A percentile compares a stretch with the other conserved stretches of the same genome.
Evolutionary conservation across 2,329 filamentous ascomycete species (phyloP).

Genomic region (Mycocentrospora acerina): DNA sequence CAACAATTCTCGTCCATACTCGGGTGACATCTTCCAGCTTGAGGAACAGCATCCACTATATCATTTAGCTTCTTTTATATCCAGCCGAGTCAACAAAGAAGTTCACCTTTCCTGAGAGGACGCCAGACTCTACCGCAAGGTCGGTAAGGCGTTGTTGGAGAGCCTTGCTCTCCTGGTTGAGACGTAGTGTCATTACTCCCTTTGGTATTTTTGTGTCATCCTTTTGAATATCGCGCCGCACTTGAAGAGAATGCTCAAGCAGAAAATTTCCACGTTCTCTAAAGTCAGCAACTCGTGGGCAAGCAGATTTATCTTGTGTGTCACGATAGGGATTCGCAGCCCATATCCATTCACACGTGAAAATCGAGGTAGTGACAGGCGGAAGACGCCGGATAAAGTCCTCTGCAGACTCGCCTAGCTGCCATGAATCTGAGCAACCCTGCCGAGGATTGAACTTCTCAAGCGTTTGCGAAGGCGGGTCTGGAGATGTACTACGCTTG

Average conservation of each 20-base stretch:
- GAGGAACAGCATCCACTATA: slow-evolving; percentile 75
- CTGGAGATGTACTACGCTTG: slow-evolving; percentile 11
- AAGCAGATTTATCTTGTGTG: slow-evolving; percentile 29
- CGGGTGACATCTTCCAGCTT: slow-evolving; percentile 56
- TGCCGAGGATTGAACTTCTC: slow-evolving; percentile 58
- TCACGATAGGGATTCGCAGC: slow-evolving; percentile 63
- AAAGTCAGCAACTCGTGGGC: slow-evolving; percentile 52
- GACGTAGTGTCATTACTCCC: slow-evolving; percentile 38
- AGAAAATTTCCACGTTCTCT: slow-evolving; percentile 57
- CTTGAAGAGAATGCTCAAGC: slow-evolving; percentile 50
- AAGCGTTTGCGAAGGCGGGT: slow-evolving; percentile 2
- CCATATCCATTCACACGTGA: slow-evolving; percentile 68
- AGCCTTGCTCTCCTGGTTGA: slow-evolving; percentile 46
- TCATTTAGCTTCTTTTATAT: slow-evolving; percentile 7
- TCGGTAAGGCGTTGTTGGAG: slow-evolving; percentile 59
- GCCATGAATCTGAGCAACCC: slow-evolving; percentile 57
- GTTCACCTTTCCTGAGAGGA: slow-evolving; percentile 67
- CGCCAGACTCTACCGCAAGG: slow-evolving; percentile 60
- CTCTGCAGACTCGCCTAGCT: slow-evolving; percentile 63
- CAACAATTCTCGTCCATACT: slow-evolving; percentile 67
- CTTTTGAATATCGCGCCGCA: slow-evolving; percentile 53
- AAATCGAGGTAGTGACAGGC: slow-evolving; percentile 56
- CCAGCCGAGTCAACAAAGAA: neutral
- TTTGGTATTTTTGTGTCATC: slow-evolving; percentile 53
- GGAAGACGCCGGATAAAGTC: slow-evolving; percentile 70